phyloP scores from a whole-genome alignment of 768 basidiomycete species.

The Naganishia randhawae region DNA sequence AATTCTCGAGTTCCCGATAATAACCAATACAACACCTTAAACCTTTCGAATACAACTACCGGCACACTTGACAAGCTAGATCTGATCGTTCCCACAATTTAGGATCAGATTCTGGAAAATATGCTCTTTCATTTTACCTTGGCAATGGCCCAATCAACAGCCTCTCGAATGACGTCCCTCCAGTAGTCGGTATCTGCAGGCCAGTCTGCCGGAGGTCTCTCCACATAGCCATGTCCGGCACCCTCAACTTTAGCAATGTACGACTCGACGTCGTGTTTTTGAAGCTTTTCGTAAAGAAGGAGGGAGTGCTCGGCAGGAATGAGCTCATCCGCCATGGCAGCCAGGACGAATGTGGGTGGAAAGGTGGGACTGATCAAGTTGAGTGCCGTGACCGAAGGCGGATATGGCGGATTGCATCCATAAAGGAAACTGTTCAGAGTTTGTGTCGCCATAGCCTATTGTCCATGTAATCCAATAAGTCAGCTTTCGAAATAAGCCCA shows the following conservation, averaged over 20 bases:
- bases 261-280: constrained; percentile 19
- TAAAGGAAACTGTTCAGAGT: constrained; percentile 15
- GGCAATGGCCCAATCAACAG: constrained; percentile 8
- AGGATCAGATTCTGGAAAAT: background rate
- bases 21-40: too few relatives aligned
- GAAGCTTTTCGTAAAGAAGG: constrained; percentile 13
- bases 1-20: too few relatives aligned
- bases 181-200: constrained; percentile 3
- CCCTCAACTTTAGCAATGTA: constrained; percentile 5
- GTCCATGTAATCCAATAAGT: background rate
- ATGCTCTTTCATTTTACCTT: background rate
- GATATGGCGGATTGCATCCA: constrained; percentile 15
- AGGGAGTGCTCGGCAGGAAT: constrained; percentile 20
- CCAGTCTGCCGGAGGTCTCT: constrained; percentile 1
- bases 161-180: background rate
- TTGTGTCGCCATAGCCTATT: constrained; percentile 8
- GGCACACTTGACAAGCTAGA: too few relatives aligned
- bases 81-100: too few relatives aligned
- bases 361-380: constrained; percentile 16
- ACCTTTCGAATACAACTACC: too few relatives aligned
- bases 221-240: constrained; percentile 7
- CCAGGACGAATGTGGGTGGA: constrained; percentile 24
- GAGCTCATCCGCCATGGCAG: constrained; percentile 23
- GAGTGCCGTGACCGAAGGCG: background rate
- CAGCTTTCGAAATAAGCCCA: background rate